Percentiles rank a stretch among this genome's conserved stretches.
phyloP scores from a whole-genome alignment of 2,329 filamentous ascomycete genomes.

The Neopestalotiopsis rosae region DNA sequence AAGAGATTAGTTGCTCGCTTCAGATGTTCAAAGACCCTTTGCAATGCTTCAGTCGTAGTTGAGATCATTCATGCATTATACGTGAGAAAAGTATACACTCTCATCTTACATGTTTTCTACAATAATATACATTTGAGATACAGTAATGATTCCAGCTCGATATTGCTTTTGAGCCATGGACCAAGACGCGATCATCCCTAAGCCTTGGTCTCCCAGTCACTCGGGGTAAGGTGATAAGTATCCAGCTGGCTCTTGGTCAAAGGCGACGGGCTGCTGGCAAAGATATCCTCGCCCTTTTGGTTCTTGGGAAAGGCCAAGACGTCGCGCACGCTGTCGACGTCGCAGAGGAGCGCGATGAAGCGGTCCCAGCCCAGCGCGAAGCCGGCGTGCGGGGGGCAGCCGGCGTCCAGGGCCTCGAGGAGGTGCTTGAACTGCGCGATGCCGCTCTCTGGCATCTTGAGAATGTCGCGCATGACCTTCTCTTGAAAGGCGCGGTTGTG shows the following conservation, averaged over 20 bases:
- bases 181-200: not conserved
- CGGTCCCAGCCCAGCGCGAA: conserved; percentile 93
- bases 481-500: conserved; percentile 84
- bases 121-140: not conserved
- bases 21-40: not conserved
- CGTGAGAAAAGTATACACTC: not conserved
- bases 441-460: conserved; percentile 75
- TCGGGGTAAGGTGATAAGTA: conserved; percentile 48
- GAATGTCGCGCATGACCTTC: conserved; percentile 81
- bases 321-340: conserved; percentile 79
- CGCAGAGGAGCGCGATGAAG: conserved; percentile 79
- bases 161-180: no score
- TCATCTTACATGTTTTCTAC: not conserved
- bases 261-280: conserved; percentile 77
- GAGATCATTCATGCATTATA: not conserved
- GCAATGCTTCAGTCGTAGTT: not conserved
- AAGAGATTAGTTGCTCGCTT: not conserved
- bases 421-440: conserved; percentile 86
- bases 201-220: not conserved
- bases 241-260: conserved; percentile 64
- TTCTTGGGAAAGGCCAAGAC: conserved; percentile 98
- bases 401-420: conserved; percentile 79
- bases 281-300: conserved; percentile 83
- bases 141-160: no score
- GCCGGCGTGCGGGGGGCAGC: conserved; percentile 93